Evolutionary conservation across 768 basidiomycete genomes (phyloP), one percentile per base, ranked within the genome.

Genomic region (Tulasnella sp.): DNA sequence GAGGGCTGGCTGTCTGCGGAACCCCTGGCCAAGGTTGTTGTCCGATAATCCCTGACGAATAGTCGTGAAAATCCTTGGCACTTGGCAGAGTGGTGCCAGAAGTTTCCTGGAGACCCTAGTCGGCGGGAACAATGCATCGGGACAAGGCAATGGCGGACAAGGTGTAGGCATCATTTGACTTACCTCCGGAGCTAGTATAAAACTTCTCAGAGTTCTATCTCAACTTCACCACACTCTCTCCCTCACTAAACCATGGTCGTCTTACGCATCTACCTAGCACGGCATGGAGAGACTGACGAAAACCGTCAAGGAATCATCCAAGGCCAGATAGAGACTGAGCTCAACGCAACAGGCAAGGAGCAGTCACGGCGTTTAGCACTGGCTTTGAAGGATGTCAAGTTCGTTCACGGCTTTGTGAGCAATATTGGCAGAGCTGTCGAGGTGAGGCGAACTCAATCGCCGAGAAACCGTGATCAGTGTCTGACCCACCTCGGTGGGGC

Each of bases 341-440:
- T 84, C 58, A 84, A 84, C 48, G 78, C 37, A 16, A 82, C 77
- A 28, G 83, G 83, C 14, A 54, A 78, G 22, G 50, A 46, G 22
- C 83, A 84, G 75, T 77, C 83, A 20, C 46, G 69, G 22, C 37
- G 48, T 2, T 54, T 83, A 5, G 83, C 78, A 14, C 42, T 69
- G 28, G 54, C 50, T 20, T 60, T 83, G 54, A 77, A 82, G 34
- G 78, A 84, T 72, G 79, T 84, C 22, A 54, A 76, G 0, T 85
- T 86, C 50, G 80, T 80, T 40, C 81, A 84, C 22, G 85, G 83
- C 0, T 84, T 83, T 80, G 82, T 83, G 6, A 85, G 85, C 16
- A 84, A 84, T 72, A 76, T 85, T 9, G 80, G 80, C 18, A 80
- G 86, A 58, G 86, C 86, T 4, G 79, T 60, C 44, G 85, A 86